These are phyloP conservation scores for Zoysia japonica DNA, from an alignment of 176 grass and related monocot genomes.

Conservation along the genomic window DNA sequence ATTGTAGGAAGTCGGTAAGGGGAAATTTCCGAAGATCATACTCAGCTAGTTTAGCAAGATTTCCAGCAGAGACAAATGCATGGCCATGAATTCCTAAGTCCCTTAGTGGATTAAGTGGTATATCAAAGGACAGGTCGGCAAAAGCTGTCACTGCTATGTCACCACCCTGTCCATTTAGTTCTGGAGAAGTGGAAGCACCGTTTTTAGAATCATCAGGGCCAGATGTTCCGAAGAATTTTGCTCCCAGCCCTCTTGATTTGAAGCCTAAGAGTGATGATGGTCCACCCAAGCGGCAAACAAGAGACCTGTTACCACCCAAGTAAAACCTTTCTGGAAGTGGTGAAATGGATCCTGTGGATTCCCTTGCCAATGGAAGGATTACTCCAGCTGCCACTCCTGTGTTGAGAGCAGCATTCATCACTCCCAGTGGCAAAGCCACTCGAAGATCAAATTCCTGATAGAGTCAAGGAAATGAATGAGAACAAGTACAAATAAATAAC, in stretches of 20 bases:
- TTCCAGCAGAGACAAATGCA: conserved; percentile 75
- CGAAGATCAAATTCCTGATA: conserved; percentile 93
- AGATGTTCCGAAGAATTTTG: conserved; percentile 36
- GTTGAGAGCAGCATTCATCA: conserved; percentile 77
- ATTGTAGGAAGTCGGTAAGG: conserved; percentile 50
- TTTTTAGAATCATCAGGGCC: conserved; percentile 42
- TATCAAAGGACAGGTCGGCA: conserved; percentile 88
- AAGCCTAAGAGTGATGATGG: conserved; percentile 75
- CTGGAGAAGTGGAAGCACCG: conserved; percentile 31
- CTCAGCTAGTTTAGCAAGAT: conserved; percentile 59
- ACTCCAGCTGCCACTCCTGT: conserved; percentile 66
- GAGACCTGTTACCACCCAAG: conserved; percentile 71
- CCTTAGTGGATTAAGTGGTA: conserved; percentile 71
- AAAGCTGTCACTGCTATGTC: conserved; percentile 73
- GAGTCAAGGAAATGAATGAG: conserved; percentile 1
- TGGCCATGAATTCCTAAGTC: conserved; percentile 81
- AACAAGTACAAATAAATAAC: background rate
- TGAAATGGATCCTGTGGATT: conserved; percentile 46
- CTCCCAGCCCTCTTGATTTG: conserved; percentile 68
- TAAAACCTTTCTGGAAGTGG: conserved; percentile 73
- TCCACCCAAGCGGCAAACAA: conserved; percentile 64
- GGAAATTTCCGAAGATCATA: conserved; percentile 52
- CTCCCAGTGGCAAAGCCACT: conserved; percentile 71
- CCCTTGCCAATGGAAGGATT: conserved; percentile 57
- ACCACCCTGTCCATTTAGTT: conserved; percentile 52